Evolutionary conservation across 495 filamentous ascomycete species (phyloP).

Genomic region (Penicillium lividum): DNA sequence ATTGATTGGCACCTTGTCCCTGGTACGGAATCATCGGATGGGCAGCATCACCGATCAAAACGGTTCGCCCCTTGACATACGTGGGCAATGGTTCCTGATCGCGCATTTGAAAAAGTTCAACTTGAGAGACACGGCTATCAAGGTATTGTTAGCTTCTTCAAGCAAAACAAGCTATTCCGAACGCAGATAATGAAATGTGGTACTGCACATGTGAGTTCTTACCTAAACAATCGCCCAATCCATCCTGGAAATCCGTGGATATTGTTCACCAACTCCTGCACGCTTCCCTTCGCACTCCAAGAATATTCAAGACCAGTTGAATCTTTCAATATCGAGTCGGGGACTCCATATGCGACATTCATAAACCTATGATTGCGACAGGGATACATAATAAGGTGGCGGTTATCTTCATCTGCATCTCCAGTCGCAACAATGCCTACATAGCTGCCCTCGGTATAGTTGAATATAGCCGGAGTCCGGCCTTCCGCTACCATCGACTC

Average conservation of each 20-base stretch:
- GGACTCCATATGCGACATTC: conserved; percentile 8
- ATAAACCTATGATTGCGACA: conserved; percentile 4
- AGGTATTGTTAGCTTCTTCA: too few species aligned
- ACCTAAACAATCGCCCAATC: background rate
- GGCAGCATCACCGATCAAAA: conserved; percentile 10
- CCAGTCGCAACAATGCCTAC: conserved; percentile 7
- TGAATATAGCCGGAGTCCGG: conserved; percentile 1
- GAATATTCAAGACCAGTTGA: background rate
- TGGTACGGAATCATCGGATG: conserved; percentile 9
- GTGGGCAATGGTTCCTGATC: background rate
- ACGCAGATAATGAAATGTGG: too few species aligned
- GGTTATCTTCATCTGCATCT: conserved; percentile 5
- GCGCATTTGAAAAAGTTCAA: too few species aligned
- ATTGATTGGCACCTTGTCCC: conserved; percentile 10
- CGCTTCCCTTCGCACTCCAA: background rate
- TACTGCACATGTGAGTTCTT: background rate
- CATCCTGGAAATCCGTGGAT: conserved; percentile 2
- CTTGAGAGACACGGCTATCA: too few species aligned
- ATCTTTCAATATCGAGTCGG: conserved; percentile 1
- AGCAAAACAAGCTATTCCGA: too few species aligned
- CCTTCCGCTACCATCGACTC: background rate
- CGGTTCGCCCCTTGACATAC: conserved; percentile 1
- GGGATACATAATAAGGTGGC: conserved; percentile 10
- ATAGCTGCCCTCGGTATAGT: conserved; percentile 2
- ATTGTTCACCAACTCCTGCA: conserved; percentile 1